phyloP scores from a whole-genome alignment of 2,329 filamentous ascomycete genomes.

The Botryosphaeria dothidea region DNA sequence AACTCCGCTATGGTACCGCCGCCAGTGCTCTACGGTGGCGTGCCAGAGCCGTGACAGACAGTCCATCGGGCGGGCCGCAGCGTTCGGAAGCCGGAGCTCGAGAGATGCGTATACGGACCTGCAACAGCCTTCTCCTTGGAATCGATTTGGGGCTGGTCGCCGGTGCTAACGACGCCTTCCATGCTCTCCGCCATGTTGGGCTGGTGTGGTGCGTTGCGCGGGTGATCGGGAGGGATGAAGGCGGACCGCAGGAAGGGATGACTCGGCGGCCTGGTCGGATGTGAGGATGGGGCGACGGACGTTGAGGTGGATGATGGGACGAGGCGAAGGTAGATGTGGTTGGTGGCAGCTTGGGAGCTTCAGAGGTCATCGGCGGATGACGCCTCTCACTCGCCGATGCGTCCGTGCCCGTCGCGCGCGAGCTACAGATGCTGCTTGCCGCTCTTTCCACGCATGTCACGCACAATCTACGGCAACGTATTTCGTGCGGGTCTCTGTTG shows the following conservation, averaged over 20 bases:
- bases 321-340: slow-evolving; percentile 4
- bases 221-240: slow-evolving; percentile 19
- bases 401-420: neutral
- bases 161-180: slow-evolving; percentile 46
- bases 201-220: slow-evolving; percentile 4
- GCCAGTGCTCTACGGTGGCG: neutral
- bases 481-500: neutral
- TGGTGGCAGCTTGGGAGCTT: slow-evolving; percentile 14
- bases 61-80: neutral
- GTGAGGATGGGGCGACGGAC: neutral
- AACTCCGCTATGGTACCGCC: neutral
- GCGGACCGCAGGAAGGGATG: neutral
- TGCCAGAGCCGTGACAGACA: neutral
- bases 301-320: slow-evolving; percentile 12
- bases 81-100: neutral
- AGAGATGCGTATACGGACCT: slow-evolving; percentile 30
- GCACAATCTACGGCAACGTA: neutral
- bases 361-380: slow-evolving; percentile 10
- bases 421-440: neutral
- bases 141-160: slow-evolving; percentile 42
- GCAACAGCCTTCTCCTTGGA: slow-evolving; percentile 42
- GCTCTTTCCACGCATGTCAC: neutral
- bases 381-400: neutral
- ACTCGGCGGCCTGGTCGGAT: neutral
- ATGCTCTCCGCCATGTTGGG: slow-evolving; percentile 51